phyloP scores from a whole-genome alignment of 176 grass and related monocot genomes.

The Pontederia crassipes region DNA sequence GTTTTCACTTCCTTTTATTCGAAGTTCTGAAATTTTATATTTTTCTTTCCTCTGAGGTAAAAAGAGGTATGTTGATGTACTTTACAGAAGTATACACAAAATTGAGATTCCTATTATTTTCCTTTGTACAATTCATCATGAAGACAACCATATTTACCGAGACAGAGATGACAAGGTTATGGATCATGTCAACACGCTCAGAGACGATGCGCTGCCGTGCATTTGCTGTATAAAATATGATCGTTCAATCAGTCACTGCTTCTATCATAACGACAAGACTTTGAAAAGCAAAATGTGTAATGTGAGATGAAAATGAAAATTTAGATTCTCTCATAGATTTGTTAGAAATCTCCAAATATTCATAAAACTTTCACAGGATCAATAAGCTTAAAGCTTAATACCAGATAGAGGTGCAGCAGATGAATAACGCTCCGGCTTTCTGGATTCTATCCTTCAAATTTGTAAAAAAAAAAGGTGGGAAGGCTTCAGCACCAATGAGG shows the following conservation, averaged over 20 bases:
- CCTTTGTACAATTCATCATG: background rate
- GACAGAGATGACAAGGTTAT: conserved; percentile 86
- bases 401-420: conserved; percentile 85
- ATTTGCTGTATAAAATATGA: conserved; percentile 59
- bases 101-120: background rate
- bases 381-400: background rate
- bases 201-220: conserved; percentile 90
- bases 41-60: too few relatives aligned
- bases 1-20: too few relatives aligned
- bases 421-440: conserved; percentile 90
- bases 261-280: background rate
- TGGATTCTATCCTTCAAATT: conserved; percentile 71
- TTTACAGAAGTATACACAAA: background rate
- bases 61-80: too few relatives aligned
- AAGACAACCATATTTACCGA: conserved; percentile 52
- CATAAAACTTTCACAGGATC: background rate
- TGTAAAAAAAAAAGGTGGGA: background rate
- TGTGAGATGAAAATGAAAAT: background rate
- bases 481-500: too few relatives aligned
- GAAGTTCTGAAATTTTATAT: too few relatives aligned
- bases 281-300: conserved; percentile 6
- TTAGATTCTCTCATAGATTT: background rate
- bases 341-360: too few relatives aligned
- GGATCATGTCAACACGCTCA: conserved; percentile 83
- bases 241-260: conserved; percentile 25